These are phyloP conservation scores for Metarhizium anisopliae DNA, from an alignment of 2,329 filamentous ascomycete species.

Conservation along the genomic window DNA sequence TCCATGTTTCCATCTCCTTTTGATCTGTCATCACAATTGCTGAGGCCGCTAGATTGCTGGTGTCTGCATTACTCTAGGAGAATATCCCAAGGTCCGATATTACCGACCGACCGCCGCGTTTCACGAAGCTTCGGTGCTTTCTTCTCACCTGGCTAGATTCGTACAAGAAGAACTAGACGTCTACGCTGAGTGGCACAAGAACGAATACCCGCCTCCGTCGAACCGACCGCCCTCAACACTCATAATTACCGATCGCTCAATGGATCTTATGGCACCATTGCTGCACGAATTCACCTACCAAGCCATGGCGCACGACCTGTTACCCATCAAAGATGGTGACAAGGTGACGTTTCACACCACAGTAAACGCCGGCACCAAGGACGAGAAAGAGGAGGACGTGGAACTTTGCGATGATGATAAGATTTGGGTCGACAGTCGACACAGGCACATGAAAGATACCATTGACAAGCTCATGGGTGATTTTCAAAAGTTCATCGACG, in stretches of 20 bases:
- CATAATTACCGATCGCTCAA: slow-evolving; percentile 81
- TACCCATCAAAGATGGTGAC: slow-evolving; percentile 80
- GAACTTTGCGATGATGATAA: slow-evolving; percentile 85
- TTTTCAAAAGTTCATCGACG: slow-evolving; percentile 82
- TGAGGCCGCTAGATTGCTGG: slow-evolving; percentile 30
- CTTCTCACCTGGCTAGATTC: slow-evolving; percentile 79
- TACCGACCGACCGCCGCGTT: slow-evolving; percentile 66
- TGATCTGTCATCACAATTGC: not conserved
- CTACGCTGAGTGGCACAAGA: slow-evolving; percentile 71
- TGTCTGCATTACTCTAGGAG: slow-evolving; percentile 83
- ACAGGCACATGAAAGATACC: slow-evolving; percentile 96
- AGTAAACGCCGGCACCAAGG: slow-evolving; percentile 62
- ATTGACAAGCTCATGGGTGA: slow-evolving; percentile 88
- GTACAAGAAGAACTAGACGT: slow-evolving; percentile 86
- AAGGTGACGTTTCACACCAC: slow-evolving; percentile 78
- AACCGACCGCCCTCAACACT: slow-evolving; percentile 73
- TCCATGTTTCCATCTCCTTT: not conserved
- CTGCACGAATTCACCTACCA: slow-evolving; percentile 98
- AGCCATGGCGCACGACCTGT: slow-evolving; percentile 90
- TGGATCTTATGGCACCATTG: slow-evolving; percentile 83
- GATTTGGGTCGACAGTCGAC: slow-evolving; percentile 91
- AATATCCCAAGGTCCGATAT: slow-evolving; percentile 89
- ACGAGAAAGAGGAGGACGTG: slow-evolving; percentile 78
- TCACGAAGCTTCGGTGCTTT: slow-evolving; percentile 84
- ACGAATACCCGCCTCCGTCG: slow-evolving; percentile 70